Evolutionary conservation across 306 rosid species (phyloP).

Genomic region (Crotalaria pallida): DNA sequence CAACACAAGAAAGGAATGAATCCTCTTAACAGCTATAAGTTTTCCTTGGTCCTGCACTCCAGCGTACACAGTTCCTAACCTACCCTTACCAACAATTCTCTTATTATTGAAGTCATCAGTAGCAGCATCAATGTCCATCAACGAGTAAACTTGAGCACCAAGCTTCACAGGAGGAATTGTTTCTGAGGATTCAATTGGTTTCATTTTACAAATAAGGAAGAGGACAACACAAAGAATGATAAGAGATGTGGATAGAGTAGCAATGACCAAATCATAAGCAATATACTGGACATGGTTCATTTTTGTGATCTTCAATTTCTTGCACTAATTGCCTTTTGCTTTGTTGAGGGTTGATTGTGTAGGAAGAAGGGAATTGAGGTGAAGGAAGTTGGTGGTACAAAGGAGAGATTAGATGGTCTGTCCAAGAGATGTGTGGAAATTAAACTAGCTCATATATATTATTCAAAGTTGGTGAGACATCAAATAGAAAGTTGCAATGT

Average conservation of each 20-base stretch:
- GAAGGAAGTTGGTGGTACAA: neutral
- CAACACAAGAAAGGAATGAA: constrained; percentile 61
- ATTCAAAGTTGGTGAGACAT: neutral
- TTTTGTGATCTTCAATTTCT: neutral
- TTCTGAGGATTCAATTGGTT: constrained; percentile 46
- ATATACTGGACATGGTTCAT: constrained; percentile 42
- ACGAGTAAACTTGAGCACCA: constrained; percentile 39
- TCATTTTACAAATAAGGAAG: constrained; percentile 44
- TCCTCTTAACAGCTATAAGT: constrained; percentile 58
- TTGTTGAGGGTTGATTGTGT: neutral
- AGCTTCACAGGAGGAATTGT: constrained; percentile 36
- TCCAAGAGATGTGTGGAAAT: neutral
- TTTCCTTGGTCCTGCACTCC: constrained; percentile 35
- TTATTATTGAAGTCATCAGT: constrained; percentile 68
- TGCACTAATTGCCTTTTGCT: neutral
- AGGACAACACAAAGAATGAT: constrained; percentile 45
- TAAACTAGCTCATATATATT: neutral
- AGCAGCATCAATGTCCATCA: constrained; percentile 56
- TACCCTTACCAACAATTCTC: constrained; percentile 69
- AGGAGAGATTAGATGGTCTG: constrained; percentile 12
- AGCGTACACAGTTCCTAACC: constrained; percentile 76
- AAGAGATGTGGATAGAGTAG: constrained; percentile 38
- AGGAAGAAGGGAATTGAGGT: neutral
- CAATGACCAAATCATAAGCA: constrained; percentile 42
- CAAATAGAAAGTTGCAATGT: too few species aligned